Evolutionary conservation across 2,329 filamentous ascomycete genomes (phyloP).

Genomic region (Ophiostoma ulmi): DNA sequence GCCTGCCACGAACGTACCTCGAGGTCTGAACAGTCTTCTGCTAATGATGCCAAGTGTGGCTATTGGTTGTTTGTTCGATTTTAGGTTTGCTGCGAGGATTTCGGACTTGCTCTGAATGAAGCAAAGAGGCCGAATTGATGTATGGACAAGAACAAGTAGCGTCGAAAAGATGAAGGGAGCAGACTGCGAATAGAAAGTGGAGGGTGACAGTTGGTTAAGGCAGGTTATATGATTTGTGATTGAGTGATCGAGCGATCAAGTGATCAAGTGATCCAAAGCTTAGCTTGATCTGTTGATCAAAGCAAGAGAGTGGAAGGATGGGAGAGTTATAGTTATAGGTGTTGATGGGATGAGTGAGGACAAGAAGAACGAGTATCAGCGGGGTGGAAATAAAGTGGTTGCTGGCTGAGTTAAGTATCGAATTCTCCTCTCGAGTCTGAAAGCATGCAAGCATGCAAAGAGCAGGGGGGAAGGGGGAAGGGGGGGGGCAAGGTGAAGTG

Average conservation of each 20-base stretch:
- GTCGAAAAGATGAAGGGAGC: neutral
- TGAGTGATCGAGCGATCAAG: neutral
- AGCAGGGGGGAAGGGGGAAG: constrained; percentile 13
- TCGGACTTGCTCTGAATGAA: neutral
- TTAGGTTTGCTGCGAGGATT: neutral
- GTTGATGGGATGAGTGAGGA: constrained; percentile 1
- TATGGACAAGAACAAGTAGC: neutral
- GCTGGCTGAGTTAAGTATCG: constrained; percentile 30
- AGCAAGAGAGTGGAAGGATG: constrained; percentile 10
- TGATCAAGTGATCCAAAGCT: neutral
- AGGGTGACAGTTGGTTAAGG: neutral
- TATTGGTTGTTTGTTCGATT: neutral
- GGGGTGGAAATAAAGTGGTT: constrained; percentile 24
- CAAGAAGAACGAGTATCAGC: constrained; percentile 13
- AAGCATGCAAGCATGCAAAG: neutral
- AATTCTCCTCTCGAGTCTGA: constrained; percentile 6
- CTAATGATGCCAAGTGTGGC: neutral
- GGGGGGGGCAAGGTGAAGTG: neutral
- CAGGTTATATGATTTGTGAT: neutral
- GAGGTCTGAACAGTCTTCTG: neutral
- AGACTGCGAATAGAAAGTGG: neutral
- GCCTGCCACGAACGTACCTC: neutral
- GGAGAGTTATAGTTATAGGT: neutral
- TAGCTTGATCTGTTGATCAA: neutral
- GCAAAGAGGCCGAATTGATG: neutral